Percentiles rank a stretch among this genome's conserved stretches.
Conservation (phyloP, 2,329 filamentous ascomycete species). For the Penicillium digitatum region DNA sequence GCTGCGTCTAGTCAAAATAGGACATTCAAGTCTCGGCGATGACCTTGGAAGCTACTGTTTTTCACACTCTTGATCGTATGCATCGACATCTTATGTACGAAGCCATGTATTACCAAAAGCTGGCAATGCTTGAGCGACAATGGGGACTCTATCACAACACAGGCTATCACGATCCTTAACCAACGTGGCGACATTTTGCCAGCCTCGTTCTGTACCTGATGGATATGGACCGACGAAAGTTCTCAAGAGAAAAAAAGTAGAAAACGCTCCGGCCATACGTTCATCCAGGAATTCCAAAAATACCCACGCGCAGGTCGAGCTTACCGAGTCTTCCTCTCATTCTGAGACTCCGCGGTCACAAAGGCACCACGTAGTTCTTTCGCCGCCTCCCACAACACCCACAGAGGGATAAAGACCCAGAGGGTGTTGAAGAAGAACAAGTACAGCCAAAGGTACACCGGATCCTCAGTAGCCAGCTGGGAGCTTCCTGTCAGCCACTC, state of each 20-base stretch:
- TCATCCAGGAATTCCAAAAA: neutral
- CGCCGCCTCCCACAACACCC: slow-evolving; percentile 54
- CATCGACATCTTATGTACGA: neutral
- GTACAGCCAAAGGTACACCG: slow-evolving; percentile 62
- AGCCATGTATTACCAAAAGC: neutral
- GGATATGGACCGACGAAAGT: neutral
- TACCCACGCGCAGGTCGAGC: neutral
- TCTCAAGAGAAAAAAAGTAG: neutral
- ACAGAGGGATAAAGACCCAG: slow-evolving; percentile 58
- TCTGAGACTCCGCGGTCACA: slow-evolving; percentile 26
- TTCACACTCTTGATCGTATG: neutral
- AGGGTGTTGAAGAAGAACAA: slow-evolving; percentile 62
- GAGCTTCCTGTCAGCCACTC: slow-evolving; percentile 60
- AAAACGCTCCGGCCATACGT: neutral
- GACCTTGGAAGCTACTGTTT: neutral
- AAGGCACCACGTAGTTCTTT: slow-evolving; percentile 42
- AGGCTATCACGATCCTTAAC: neutral
- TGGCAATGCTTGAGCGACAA: neutral
- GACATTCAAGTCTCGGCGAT: neutral
- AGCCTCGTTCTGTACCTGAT: neutral
- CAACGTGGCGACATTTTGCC: neutral
- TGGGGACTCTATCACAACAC: neutral
- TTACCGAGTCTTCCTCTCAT: slow-evolving; percentile 22
- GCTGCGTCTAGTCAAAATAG: neutral
- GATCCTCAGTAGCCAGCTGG: slow-evolving; percentile 56